phyloP scores from a whole-genome alignment of 2,329 filamentous ascomycete species.

The Colletotrichum sp. region DNA sequence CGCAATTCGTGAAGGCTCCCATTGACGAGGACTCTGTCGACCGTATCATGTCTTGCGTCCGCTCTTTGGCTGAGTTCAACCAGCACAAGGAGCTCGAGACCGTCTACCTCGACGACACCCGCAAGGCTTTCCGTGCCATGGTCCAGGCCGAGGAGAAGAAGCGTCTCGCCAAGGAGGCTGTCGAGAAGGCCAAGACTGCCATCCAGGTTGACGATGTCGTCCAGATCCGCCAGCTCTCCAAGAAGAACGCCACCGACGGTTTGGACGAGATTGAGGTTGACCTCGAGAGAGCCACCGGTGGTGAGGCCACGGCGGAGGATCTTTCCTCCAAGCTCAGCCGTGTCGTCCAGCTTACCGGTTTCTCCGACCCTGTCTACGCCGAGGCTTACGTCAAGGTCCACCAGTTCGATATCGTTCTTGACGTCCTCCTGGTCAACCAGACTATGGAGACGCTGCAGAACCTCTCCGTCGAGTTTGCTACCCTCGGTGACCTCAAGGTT shows the following conservation, averaged over 20 bases:
- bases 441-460: slow-evolving; percentile 97
- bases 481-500: slow-evolving; percentile 94
- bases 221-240: slow-evolving; percentile 87
- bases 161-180: slow-evolving; percentile 90
- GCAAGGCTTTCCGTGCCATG: slow-evolving; percentile 96
- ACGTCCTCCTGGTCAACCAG: slow-evolving; percentile 96
- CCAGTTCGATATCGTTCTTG: slow-evolving; percentile 97
- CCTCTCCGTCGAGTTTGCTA: slow-evolving; percentile 97
- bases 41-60: slow-evolving; percentile 96
- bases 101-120: slow-evolving; percentile 92
- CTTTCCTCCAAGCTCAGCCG: slow-evolving; percentile 92
- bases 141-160: slow-evolving; percentile 98
- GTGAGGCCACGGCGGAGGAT: slow-evolving; percentile 82
- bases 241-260: slow-evolving; percentile 85
- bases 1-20: slow-evolving; percentile 96
- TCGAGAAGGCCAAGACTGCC: slow-evolving; percentile 90
- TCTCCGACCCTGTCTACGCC: slow-evolving; percentile 98
- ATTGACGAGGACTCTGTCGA: slow-evolving; percentile 99
- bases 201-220: slow-evolving; percentile 97
- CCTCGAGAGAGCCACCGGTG: slow-evolving; percentile 91
- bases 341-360: slow-evolving; percentile 95
- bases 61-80: slow-evolving; percentile 87
- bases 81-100: slow-evolving; percentile 89
- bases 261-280: slow-evolving; percentile 87
- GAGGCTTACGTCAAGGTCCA: slow-evolving; percentile 99